Evolutionary conservation across 1,139 yeast species (phyloP).

Genomic region (Geotrichum australiense): DNA sequence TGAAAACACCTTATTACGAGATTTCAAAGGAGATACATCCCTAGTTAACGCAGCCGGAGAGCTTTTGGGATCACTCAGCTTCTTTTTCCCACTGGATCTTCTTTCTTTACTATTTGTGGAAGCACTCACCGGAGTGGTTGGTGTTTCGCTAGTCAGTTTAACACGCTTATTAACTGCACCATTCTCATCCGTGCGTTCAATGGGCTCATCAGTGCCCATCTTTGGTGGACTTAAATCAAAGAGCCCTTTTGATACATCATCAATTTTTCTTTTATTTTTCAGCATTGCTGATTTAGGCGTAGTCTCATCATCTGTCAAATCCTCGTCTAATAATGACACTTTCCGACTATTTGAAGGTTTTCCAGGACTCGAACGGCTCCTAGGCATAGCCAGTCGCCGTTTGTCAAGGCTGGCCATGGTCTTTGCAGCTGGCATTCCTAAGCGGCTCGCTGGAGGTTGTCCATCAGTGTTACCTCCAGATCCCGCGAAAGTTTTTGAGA

Average conservation of each 20-base stretch:
- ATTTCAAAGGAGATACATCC: conserved; percentile 9
- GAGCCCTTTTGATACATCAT: not conserved
- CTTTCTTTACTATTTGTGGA: not conserved
- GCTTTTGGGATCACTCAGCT: not conserved
- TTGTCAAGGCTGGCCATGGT: not conserved
- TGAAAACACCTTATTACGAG: conserved; percentile 1
- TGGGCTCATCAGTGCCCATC: not conserved
- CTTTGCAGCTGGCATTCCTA: not conserved
- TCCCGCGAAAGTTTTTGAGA: not conserved
- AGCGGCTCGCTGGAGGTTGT: not conserved
- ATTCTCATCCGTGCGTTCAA: not conserved
- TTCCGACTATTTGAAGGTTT: too few species aligned
- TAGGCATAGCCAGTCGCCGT: too few species aligned
- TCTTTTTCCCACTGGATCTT: not conserved
- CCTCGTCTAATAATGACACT: conserved; percentile 12
- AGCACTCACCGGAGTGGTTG: not conserved
- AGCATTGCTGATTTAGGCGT: not conserved
- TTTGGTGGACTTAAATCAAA: conserved; percentile 2
- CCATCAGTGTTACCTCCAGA: not conserved
- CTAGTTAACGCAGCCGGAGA: not conserved
- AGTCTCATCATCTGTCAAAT: conserved; percentile 2
- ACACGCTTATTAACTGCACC: conserved; percentile 9
- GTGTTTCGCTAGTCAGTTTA: conserved; percentile 3
- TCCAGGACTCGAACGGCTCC: too few species aligned
- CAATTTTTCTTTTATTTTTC: conserved; percentile 1